Percentiles rank a stretch among this genome's conserved stretches.
Evolutionary conservation across 345 rosid species (phyloP).

Genomic region (Populus euphratica): DNA sequence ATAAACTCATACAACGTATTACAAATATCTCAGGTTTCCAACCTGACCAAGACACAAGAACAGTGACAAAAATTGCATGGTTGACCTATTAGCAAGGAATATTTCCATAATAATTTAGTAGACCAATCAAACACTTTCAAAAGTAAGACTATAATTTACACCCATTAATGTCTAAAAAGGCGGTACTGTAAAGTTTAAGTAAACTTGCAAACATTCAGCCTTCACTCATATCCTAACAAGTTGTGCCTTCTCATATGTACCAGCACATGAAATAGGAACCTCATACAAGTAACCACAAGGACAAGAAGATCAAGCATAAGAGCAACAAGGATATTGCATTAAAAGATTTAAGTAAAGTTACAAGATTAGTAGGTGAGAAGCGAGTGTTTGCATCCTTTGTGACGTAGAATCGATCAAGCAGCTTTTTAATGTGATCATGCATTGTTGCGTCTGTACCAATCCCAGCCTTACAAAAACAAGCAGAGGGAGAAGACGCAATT

Average conservation of each 20-base stretch:
- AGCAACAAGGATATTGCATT: not conserved
- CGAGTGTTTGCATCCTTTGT: slow-evolving; percentile 83
- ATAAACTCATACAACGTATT: no score
- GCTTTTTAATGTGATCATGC: slow-evolving; percentile 98
- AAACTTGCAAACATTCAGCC: not conserved
- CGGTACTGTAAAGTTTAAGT: not conserved
- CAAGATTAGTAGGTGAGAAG: slow-evolving; percentile 89
- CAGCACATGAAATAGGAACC: not conserved
- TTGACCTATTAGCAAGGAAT: no score
- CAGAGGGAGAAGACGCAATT: not conserved
- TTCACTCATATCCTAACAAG: not conserved
- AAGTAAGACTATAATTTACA: no score
- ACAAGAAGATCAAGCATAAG: slow-evolving; percentile 3
- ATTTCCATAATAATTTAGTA: no score
- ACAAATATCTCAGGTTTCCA: no score
- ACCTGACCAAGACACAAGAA: no score
- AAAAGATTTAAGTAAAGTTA: slow-evolving; percentile 26
- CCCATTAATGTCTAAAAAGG: not conserved
- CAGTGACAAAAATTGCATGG: no score
- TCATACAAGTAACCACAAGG: not conserved
- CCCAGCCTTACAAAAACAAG: slow-evolving; percentile 58
- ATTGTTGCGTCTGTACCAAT: slow-evolving; percentile 99
- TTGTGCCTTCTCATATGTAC: not conserved
- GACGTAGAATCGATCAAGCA: slow-evolving; percentile 91
- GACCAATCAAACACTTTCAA: no score